Base-by-base conservation (phyloP, 441 rosid genomes). In the Populus hybrid region DNA sequence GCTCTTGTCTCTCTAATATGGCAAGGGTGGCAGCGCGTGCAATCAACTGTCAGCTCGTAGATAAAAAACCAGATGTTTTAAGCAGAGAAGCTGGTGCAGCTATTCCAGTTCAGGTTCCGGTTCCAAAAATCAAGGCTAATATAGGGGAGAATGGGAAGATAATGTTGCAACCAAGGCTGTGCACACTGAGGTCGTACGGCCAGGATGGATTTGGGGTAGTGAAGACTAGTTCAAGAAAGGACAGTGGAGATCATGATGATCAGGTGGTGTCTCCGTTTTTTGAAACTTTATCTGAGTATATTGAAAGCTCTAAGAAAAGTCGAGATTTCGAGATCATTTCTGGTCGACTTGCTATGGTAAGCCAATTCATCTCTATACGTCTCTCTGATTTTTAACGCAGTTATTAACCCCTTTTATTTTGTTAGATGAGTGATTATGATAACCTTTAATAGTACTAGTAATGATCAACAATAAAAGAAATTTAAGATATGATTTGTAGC, bases 301-400 rank as follows among this genome's bases (percentile, higher is more conserved):
- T 95, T 1, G 99, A 95, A 77, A 95, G 95, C 84, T 86, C 96
- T 16, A 89, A 87, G 87, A 92, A 92, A 81, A 95, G 96, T 76
- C 98, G 85, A 0, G 94, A 95, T 72, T 88, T 95, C 19, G 99
- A 95, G 87, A 95, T 92, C 70, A 89, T 95, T 81, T 91, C 94
- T 1, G 98, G 99, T 14, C 86, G 98, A 35, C 88, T 95, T 11
- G 98, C 98, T 14, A 95, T 95, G 98, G 98, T 93, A 57, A 73
- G 79, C 1, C 32, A 30, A 30, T 30, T 71, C 61, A 53, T 53
- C 21, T 53, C 18, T 6, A 6, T n/a, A 1, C 0, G n/a, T 53
- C 2, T 30, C 32, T 53, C 61, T 53, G 61, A 5, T 53, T 53
- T 6, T 16, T 16, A 53, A 53, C 61, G 8, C 61, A 53, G 21